Percentiles rank a stretch among this genome's conserved stretches.
Evolutionary conservation across 805 yeast genomes (phyloP).

Genomic region (Myxozyma monticola): DNA sequence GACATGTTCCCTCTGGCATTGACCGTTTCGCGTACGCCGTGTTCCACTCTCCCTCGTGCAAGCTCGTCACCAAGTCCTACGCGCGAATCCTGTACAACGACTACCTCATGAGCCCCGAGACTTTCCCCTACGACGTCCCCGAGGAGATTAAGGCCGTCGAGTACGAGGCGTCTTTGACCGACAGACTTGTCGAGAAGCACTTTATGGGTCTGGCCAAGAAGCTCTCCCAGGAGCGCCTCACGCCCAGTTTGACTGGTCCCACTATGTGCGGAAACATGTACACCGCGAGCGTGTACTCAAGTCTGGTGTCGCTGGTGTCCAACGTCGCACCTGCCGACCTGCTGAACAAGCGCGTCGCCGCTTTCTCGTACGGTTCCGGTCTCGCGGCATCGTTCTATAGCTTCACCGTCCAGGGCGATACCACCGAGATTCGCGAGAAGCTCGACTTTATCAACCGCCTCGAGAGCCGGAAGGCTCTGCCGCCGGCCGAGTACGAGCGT

Average conservation of each 20-base stretch:
- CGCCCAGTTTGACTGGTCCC: constrained; percentile 80
- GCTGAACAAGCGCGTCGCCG: constrained; percentile 81
- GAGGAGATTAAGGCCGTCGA: constrained; percentile 57
- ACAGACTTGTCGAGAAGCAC: constrained; percentile 78
- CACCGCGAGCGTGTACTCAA: constrained; percentile 89
- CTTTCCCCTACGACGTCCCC: constrained; percentile 44
- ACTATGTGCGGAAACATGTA: constrained; percentile 98
- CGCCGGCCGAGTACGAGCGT: constrained; percentile 80
- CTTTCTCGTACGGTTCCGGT: constrained; percentile 98
- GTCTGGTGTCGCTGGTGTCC: constrained; percentile 77
- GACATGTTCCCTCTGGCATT: constrained; percentile 54
- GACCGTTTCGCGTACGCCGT: constrained; percentile 85
- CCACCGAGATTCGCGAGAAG: constrained; percentile 60
- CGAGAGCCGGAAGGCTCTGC: constrained; percentile 58
- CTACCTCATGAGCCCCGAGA: constrained; percentile 66
- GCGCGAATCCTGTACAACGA: constrained; percentile 92
- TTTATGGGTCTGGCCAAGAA: constrained; percentile 78
- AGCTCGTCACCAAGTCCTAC: constrained; percentile 86
- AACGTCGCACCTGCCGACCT: constrained; percentile 72
- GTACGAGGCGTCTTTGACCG: constrained; percentile 77
- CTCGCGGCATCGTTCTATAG: constrained; percentile 89
- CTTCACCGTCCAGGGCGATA: constrained; percentile 76
- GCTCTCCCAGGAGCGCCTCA: constrained; percentile 63
- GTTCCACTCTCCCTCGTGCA: constrained; percentile 98
- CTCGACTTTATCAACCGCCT: constrained; percentile 71